Conservation (phyloP, 2,329 filamentous ascomycete species). For the Colletotrichum spinosum region DNA sequence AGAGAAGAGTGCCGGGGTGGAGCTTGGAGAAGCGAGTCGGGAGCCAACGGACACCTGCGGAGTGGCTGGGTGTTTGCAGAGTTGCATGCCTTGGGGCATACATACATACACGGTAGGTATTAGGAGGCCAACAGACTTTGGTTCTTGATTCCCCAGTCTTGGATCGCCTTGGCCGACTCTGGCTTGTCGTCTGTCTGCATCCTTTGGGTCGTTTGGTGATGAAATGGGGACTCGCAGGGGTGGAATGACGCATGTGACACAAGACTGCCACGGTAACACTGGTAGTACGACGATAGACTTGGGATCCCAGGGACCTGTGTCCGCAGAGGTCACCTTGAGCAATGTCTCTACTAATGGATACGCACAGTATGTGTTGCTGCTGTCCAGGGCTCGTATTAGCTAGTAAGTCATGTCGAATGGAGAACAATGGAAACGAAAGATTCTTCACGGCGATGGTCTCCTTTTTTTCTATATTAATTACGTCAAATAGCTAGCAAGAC, state of each 20-base stretch:
- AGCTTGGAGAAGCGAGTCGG: conserved; percentile 19
- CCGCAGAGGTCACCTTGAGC: too few relatives aligned
- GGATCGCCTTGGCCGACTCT: not conserved
- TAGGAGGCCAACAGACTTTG: not conserved
- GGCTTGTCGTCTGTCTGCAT: not conserved
- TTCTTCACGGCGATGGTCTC: too few relatives aligned
- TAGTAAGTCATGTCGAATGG: too few relatives aligned
- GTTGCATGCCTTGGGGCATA: conserved; percentile 3
- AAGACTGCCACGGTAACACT: not conserved
- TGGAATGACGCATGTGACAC: conserved; percentile 29
- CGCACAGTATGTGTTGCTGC: too few relatives aligned
- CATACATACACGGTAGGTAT: not conserved
- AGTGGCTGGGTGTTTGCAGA: conserved; percentile 1
- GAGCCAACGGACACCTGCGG: conserved; percentile 9
- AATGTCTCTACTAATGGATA: too few relatives aligned
- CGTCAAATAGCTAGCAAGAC: too few relatives aligned
- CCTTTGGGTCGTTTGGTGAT: not conserved
- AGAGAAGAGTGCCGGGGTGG: conserved; percentile 30
- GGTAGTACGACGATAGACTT: not conserved
- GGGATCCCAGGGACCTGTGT: not conserved
- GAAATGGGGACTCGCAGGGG: conserved; percentile 12
- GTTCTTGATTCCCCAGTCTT: not conserved
- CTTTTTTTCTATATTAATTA: too few relatives aligned
- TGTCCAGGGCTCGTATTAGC: too few relatives aligned
- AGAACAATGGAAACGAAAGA: too few relatives aligned